Conservation (phyloP, 1,139 yeast genomes). For the Pichia sp. region DNA sequence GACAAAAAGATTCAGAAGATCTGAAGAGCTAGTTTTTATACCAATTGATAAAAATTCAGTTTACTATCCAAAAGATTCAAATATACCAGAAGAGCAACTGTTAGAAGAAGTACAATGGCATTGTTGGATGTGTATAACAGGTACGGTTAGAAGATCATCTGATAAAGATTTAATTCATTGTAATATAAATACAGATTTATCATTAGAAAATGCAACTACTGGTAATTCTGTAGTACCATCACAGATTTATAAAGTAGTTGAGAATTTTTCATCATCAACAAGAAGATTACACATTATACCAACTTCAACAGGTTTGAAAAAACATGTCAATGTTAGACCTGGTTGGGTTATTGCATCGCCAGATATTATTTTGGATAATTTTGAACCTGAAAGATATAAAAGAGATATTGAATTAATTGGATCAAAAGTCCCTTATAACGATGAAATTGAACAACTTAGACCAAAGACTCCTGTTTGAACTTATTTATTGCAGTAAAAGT, state of each 20-base stretch:
- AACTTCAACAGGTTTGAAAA: constrained; percentile 50
- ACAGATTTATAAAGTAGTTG: constrained; percentile 75
- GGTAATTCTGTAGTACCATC: constrained; percentile 58
- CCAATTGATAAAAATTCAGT: constrained; percentile 56
- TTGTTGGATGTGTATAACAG: constrained; percentile 96
- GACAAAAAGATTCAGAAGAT: constrained; percentile 75
- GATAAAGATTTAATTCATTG: constrained; percentile 86
- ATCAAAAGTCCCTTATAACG: constrained; percentile 52
- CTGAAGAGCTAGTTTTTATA: constrained; percentile 76
- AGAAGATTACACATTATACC: constrained; percentile 83
- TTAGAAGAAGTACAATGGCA: constrained; percentile 72
- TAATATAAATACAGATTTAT: constrained; percentile 83
- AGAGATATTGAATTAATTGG: constrained; percentile 40
- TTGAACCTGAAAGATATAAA: constrained; percentile 43
- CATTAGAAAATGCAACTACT: constrained; percentile 44
- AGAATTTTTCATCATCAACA: constrained; percentile 77
- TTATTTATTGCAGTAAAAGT: not conserved
- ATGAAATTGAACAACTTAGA: constrained; percentile 70
- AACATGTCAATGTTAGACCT: constrained; percentile 64
- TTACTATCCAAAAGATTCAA: constrained; percentile 46
- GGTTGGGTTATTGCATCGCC: constrained; percentile 95
- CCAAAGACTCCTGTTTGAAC: constrained; percentile 63
- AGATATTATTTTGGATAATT: constrained; percentile 68
- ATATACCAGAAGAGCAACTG: constrained; percentile 37
- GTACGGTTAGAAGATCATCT: constrained; percentile 80